phyloP scores from a whole-genome alignment of 768 basidiomycete genomes.

The Gloeopeniophorella convolvens region DNA sequence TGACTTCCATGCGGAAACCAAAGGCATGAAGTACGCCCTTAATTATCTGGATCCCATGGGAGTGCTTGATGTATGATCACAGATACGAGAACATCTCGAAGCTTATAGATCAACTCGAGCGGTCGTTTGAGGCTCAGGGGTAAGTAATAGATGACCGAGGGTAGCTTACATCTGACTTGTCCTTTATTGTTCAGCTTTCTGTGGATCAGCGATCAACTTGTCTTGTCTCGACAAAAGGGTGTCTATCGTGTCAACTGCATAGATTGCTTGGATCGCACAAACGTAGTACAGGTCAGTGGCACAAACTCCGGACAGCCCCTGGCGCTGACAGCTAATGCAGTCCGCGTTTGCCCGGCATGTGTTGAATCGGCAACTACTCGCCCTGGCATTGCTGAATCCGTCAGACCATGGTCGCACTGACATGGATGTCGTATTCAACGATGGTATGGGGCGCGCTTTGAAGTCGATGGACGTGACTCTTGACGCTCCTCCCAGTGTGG shows the following conservation, averaged over 20 bases:
- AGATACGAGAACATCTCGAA: slow-evolving; percentile 90
- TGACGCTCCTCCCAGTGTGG: slow-evolving; percentile 58
- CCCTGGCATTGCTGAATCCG: slow-evolving; percentile 59
- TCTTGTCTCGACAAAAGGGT: slow-evolving; percentile 78
- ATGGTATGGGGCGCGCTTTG: slow-evolving; percentile 39
- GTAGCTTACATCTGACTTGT: neutral
- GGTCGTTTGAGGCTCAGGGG: slow-evolving; percentile 77
- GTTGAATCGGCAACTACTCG: slow-evolving; percentile 66
- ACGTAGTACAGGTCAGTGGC: slow-evolving; percentile 71
- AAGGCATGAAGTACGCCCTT: slow-evolving; percentile 79
- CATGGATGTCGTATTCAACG: slow-evolving; percentile 72
- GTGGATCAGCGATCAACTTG: slow-evolving; percentile 66
- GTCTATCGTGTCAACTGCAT: slow-evolving; percentile 92
- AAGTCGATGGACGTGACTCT: neutral
- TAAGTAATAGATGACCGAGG: slow-evolving; percentile 25
- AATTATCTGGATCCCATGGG: slow-evolving; percentile 11
- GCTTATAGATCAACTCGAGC: slow-evolving; percentile 62
- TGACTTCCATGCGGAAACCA: slow-evolving; percentile 91
- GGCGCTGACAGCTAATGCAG: slow-evolving; percentile 33
- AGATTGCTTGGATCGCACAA: slow-evolving; percentile 92
- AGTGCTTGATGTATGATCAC: neutral
- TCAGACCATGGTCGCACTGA: slow-evolving; percentile 47
- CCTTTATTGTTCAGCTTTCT: slow-evolving; percentile 49
- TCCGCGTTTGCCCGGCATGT: slow-evolving; percentile 88
- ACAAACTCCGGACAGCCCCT: neutral